phyloP scores from a whole-genome alignment of 176 grass and related monocot species.

The Lolium multiflorum region DNA sequence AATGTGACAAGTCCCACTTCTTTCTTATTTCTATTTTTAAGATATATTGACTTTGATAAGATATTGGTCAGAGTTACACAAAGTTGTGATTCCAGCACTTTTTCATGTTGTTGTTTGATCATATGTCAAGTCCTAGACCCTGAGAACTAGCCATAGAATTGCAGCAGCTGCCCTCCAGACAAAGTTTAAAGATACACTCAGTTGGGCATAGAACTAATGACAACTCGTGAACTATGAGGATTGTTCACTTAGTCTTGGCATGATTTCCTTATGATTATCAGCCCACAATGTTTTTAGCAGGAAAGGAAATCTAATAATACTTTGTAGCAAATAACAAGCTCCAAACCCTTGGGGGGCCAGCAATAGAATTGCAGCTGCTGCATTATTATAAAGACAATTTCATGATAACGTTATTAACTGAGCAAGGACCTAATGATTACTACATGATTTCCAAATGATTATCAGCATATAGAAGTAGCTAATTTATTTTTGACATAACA shows the following conservation, averaged over 20 bases:
- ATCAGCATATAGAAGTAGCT: too few relatives aligned
- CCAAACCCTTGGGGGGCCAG: background rate
- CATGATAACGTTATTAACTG: background rate
- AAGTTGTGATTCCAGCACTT: background rate
- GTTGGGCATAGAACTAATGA: slow-evolving; percentile 9
- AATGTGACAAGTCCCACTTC: background rate
- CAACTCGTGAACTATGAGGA: background rate
- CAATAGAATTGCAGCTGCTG: background rate
- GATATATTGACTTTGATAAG: background rate
- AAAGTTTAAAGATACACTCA: background rate
- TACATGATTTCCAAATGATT: background rate
- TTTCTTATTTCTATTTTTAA: background rate
- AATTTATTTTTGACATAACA: background rate
- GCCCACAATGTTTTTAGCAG: background rate
- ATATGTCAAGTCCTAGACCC: background rate
- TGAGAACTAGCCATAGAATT: background rate
- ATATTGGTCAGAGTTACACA: background rate
- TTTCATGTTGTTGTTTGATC: background rate
- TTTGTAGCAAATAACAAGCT: slow-evolving; percentile 13
- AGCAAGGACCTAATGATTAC: background rate
- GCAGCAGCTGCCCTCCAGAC: background rate
- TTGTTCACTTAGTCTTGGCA: background rate
- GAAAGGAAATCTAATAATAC: background rate
- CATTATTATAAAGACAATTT: slow-evolving; percentile 17
- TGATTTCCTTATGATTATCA: background rate